Base-by-base conservation (phyloP, 257 asterid species). In the Solanum medicagineum region DNA sequence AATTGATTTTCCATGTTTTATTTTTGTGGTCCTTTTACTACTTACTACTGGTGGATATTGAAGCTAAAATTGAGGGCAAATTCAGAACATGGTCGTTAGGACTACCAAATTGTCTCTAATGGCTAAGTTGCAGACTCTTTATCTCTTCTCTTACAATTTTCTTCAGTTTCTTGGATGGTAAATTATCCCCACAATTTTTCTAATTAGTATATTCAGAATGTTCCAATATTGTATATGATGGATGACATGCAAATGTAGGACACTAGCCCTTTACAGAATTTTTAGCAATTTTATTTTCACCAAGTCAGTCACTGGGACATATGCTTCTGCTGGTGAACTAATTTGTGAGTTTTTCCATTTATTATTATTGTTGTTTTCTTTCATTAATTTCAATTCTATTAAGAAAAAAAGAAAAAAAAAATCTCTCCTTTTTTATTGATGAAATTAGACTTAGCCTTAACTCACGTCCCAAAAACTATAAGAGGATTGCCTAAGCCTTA, bases 91-190 rank as follows among this genome's bases (percentile, higher is more conserved):
- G 22, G 22, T 42, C 24, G 32, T 2, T 51, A 49, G 44, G 7
- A 14, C 12, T 4, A 15, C 24, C 8, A 26, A 53, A 42, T 82
- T 15, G 14, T 62, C 77, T 51, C 24, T 65, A 44, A 94, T 92
- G 97, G 63, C 94, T 56, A 85, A 70, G 16, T 83, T 91, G 85
- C 87, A 86, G 81, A 90, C 70, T 36, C 47, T 73, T 81, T 95
- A 94, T 85, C 98, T 95, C 89, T 86, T 93, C 90, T 63, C 73
- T 90, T 95, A 95, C 89, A 95, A 94, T 84, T 87, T 87, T 84
- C 71, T 92, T 45, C 99, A 93, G 84, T 91, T 95, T 11, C 44
- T 89, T 44, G 98, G 99, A 95, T 95, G 99, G 99, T 94, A 84
- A 84, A 24, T 59, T 45, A 26, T 14, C 10, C 10, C 8, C 66